These are phyloP conservation scores for Sophora flavescens DNA, from an alignment of 306 rosid genomes.

Conservation along the genomic window DNA sequence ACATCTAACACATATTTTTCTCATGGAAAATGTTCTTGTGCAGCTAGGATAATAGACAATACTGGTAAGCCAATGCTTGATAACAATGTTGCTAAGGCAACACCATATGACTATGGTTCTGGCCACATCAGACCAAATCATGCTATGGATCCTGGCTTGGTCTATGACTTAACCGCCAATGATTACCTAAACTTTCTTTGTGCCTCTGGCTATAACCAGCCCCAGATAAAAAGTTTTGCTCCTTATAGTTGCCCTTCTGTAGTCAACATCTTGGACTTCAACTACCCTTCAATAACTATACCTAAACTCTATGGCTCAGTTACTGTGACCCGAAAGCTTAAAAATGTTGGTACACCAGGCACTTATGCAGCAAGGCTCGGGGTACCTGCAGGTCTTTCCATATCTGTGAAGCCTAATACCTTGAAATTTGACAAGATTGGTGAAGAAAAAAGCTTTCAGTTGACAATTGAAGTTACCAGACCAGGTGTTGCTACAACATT, in stretches of 20 bases:
- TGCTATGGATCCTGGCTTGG: conserved; percentile 84
- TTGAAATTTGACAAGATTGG: conserved; percentile 57
- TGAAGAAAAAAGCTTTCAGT: conserved; percentile 65
- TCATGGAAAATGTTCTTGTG: background rate
- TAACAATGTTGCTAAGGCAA: conserved; percentile 37
- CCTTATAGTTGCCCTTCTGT: conserved; percentile 47
- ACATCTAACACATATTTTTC: background rate
- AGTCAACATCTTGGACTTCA: conserved; percentile 58
- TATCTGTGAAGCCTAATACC: conserved; percentile 53
- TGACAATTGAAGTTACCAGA: conserved; percentile 52
- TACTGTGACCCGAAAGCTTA: conserved; percentile 59
- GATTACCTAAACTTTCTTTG: conserved; percentile 78
- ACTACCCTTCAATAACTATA: conserved; percentile 74
- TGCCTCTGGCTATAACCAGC: conserved; percentile 56
- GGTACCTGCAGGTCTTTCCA: conserved; percentile 54
- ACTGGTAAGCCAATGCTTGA: conserved; percentile 55
- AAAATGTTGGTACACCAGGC: conserved; percentile 74
- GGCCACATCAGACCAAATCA: conserved; percentile 77
- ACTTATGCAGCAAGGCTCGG: conserved; percentile 50
- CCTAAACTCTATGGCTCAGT: conserved; percentile 53
- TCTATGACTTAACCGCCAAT: conserved; percentile 62
- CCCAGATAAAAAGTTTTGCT: conserved; percentile 26
- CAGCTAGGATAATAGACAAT: conserved; percentile 73
- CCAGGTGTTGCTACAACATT: conserved; percentile 35
- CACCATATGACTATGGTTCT: conserved; percentile 62